Evolutionary conservation across 1,139 yeast genomes (phyloP).

Genomic region (Diutina sp.): DNA sequence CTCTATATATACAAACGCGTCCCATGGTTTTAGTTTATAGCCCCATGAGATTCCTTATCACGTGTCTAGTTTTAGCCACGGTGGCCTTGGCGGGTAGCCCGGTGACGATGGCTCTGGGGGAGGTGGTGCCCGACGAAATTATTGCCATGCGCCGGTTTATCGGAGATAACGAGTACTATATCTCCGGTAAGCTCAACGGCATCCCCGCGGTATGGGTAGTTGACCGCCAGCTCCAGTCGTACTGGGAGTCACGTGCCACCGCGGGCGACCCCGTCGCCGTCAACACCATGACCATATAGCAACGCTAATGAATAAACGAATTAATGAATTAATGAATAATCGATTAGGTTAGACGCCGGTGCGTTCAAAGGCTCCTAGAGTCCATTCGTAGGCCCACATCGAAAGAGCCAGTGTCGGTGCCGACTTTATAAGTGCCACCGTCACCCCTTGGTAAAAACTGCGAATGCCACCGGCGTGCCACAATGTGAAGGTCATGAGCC

Average conservation of each 20-base stretch:
- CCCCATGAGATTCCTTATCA: no score
- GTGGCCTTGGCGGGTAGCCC: neutral
- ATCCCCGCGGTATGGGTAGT: neutral
- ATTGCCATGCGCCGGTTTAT: neutral
- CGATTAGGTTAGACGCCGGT: neutral
- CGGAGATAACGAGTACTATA: neutral
- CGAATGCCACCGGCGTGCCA: constrained; percentile 5
- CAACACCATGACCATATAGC: neutral
- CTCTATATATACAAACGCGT: neutral
- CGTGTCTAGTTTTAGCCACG: no score
- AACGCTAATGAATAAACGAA: neutral
- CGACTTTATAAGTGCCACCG: constrained; percentile 56
- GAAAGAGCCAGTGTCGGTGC: constrained; percentile 78
- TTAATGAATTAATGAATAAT: no score
- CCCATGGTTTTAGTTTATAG: no score
- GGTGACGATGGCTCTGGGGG: neutral
- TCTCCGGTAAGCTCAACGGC: neutral
- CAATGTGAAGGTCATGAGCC: constrained; percentile 19
- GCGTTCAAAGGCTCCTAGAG: neutral
- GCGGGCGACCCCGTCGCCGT: neutral
- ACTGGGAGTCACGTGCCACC: neutral
- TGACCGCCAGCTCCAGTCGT: neutral
- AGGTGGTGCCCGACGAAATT: neutral
- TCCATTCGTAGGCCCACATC: constrained; percentile 54
- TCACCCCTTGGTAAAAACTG: constrained; percentile 66